A percentile compares a stretch with the other conserved stretches of the same genome.
phyloP scores from a whole-genome alignment of 1,139 yeast species.

The Pichia inconspicua region DNA sequence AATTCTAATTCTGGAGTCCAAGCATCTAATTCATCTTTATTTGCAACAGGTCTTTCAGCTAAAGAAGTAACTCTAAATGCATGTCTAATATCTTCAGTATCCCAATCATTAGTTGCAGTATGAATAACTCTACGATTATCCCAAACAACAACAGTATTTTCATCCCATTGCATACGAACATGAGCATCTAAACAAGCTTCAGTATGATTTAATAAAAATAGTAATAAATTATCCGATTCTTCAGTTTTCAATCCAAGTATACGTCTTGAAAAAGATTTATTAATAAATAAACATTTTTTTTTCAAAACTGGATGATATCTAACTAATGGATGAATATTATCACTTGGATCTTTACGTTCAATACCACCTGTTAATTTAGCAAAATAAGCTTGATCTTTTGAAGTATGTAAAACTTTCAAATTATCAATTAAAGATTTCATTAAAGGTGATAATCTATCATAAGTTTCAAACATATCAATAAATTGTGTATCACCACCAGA shows the following conservation, averaged over 20 bases:
- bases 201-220: conserved; percentile 45
- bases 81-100: conserved; percentile 47
- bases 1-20: conserved; percentile 25
- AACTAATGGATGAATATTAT: conserved; percentile 56
- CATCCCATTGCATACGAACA: conserved; percentile 50
- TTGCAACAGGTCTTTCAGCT: conserved; percentile 38
- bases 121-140: conserved; percentile 62
- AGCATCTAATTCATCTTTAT: conserved; percentile 23
- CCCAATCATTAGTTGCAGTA: conserved; percentile 60
- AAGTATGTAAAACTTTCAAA: conserved; percentile 59
- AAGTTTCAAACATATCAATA: conserved; percentile 58
- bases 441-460: conserved; percentile 56
- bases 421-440: conserved; percentile 49
- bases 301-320: conserved; percentile 65
- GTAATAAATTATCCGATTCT: conserved; percentile 51
- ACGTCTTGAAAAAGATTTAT: conserved; percentile 53
- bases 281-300: conserved; percentile 50
- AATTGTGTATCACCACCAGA: conserved; percentile 79
- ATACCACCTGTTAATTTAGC: conserved; percentile 49
- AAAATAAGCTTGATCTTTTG: conserved; percentile 57
- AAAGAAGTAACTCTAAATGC: conserved; percentile 63
- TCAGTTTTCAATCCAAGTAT: conserved; percentile 59
- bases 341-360: conserved; percentile 55
- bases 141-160: conserved; percentile 61
- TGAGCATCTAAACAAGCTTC: conserved; percentile 46